Evolutionary conservation across 176 grass and related monocot species (phyloP), one percentile per base, ranked within the genome.

Genomic region (Elymus sibiricus): DNA sequence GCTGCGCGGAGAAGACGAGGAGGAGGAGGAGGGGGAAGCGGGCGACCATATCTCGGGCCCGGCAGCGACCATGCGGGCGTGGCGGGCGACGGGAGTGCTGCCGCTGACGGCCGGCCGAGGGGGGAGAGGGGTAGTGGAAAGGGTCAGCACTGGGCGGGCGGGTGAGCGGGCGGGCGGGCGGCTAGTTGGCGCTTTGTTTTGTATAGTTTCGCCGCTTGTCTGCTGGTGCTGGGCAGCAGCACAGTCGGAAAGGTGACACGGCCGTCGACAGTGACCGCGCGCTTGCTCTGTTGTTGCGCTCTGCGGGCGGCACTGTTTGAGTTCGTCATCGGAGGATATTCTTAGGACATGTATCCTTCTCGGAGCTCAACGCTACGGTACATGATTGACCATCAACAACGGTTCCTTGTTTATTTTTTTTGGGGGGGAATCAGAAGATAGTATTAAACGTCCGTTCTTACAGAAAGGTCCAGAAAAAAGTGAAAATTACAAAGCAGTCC

Each of bases 271-370:
- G 79, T 71, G 83, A 90, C 88, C 29, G 16, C 63, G 38, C 17
- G 83, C 71, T 61, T 39, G 5, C 47, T 26, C 61, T 22, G 59
- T 32, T 27, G 40, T 74, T 74, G 42, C 70, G 44, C 70, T 19
- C 72, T 0, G 67, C 67, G 67, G 67, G 34, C 70, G 38, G 70
- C 58, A 21, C 81, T 79, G 81, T 55, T 40, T 27, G 16, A 34
- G 16, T 2, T 80, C 88, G 78, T 90, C 79, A 86, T 70, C 63
- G 9, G 16, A 29, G 88, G 83, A 90, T 90, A 90, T 86, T 86
- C 88, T 49, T 39, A 25, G 72, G 64, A 26, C n/a, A 9, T 55
- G 87, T 76, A 21, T 79, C 77, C 14, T 24, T 42, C 51, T 78
- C 75, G 4, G 44, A 76, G 44, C 73, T 76, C 74, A 49, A 10